Conservation (phyloP, 495 filamentous ascomycete species). For the Penicillium canescens region DNA sequence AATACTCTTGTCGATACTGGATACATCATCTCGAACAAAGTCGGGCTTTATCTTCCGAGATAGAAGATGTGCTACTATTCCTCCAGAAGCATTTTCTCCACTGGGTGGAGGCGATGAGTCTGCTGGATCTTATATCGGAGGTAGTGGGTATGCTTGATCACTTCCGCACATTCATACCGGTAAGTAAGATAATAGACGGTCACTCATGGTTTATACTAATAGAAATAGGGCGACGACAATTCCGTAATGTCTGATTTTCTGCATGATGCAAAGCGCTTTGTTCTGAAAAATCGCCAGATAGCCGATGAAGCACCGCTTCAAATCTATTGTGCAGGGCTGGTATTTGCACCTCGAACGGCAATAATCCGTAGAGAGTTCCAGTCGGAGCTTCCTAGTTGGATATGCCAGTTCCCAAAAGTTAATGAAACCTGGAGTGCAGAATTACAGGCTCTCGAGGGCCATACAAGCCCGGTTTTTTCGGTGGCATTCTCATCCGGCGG, state of each 20-base stretch:
- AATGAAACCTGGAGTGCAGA: conserved; percentile 17
- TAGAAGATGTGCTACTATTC: conserved; percentile 30
- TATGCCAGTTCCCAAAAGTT: conserved; percentile 15
- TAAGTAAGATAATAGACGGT: too few species aligned
- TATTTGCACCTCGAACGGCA: conserved; percentile 35
- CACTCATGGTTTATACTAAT: too few species aligned
- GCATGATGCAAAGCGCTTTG: too few species aligned
- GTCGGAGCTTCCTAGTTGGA: conserved; percentile 14
- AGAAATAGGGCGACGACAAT: too few species aligned
- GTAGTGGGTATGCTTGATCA: too few species aligned
- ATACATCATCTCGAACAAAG: conserved; percentile 21
- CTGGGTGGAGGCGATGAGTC: too few species aligned
- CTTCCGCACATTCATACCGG: too few species aligned
- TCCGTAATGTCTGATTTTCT: too few species aligned
- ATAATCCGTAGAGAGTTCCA: conserved; percentile 25
- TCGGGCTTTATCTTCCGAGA: conserved; percentile 18
- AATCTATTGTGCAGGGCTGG: conserved; percentile 28
- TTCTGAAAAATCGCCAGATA: too few species aligned
- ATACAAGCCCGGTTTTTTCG: too few species aligned
- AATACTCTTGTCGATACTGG: conserved; percentile 40
- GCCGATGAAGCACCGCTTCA: conserved; percentile 22
- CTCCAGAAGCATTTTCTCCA: conserved; percentile 18
- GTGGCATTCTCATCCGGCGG: too few species aligned
- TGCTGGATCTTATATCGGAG: too few species aligned
- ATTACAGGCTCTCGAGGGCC: conserved; percentile 25